Evolutionary conservation across 306 rosid species (phyloP).

Genomic region (Coriaria nepalensis): DNA sequence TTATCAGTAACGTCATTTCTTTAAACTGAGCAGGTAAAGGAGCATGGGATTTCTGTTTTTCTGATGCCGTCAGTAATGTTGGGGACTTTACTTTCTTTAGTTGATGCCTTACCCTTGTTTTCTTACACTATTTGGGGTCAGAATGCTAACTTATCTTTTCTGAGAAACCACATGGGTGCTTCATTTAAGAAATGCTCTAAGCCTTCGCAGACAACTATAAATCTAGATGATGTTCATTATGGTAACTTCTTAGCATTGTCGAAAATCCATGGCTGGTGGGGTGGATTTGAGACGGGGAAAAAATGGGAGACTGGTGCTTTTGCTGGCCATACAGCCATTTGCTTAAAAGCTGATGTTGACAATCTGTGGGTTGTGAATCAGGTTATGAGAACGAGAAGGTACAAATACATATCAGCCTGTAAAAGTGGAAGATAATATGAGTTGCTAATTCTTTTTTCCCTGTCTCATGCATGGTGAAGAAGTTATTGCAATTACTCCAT

Average conservation of each 20-base stretch:
- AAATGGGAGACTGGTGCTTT: conserved; percentile 96
- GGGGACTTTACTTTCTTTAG: conserved; percentile 73
- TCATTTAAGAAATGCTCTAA: conserved; percentile 54
- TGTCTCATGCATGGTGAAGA: conserved; percentile 52
- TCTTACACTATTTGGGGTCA: conserved; percentile 90
- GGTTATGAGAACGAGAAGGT: conserved; percentile 86
- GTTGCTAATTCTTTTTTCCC: no score
- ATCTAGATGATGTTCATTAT: conserved; percentile 66
- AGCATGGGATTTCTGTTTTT: conserved; percentile 71
- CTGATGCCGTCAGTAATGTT: conserved; percentile 90
- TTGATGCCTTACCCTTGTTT: conserved; percentile 82
- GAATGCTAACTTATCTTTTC: conserved; percentile 58
- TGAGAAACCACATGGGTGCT: conserved; percentile 81
- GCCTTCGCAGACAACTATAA: conserved; percentile 76
- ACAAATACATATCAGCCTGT: not conserved
- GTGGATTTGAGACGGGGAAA: conserved; percentile 88
- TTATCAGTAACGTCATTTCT: no score
- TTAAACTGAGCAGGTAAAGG: conserved; percentile 42
- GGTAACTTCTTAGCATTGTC: conserved; percentile 96
- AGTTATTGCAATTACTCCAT: conserved; percentile 54
- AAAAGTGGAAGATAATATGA: no score
- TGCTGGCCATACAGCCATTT: conserved; percentile 93
- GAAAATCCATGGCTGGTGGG: conserved; percentile 96
- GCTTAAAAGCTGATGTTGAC: conserved; percentile 75
- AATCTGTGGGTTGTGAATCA: conserved; percentile 93